These are phyloP conservation scores for Mrakia blollopis DNA, from an alignment of 768 basidiomycete species.

Conservation along the genomic window DNA sequence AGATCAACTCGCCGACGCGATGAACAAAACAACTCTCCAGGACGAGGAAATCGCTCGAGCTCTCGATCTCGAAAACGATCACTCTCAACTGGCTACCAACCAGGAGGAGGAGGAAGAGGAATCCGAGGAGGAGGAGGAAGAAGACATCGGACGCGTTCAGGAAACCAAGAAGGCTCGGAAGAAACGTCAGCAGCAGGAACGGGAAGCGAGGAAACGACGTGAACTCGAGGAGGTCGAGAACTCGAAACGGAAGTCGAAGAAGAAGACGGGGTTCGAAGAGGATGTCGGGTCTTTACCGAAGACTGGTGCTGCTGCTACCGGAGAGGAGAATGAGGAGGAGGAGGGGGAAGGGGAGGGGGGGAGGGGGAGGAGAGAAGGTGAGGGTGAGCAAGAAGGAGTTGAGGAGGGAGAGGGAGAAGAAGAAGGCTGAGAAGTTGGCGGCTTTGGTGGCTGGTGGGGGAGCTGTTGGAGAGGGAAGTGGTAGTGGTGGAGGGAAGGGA, in stretches of 20 bases:
- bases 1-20: slow-evolving; percentile 26
- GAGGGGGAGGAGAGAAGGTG: not conserved
- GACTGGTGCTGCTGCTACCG: not conserved
- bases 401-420: slow-evolving; percentile 58
- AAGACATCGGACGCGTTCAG: slow-evolving; percentile 16
- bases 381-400: slow-evolving; percentile 72
- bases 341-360: not conserved
- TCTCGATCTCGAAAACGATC: slow-evolving; percentile 25
- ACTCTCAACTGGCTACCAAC: not conserved
- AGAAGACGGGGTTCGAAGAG: not conserved
- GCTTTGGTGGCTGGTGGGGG: slow-evolving; percentile 20
- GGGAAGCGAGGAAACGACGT: slow-evolving; percentile 12
- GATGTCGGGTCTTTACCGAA: not conserved
- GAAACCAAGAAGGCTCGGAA: slow-evolving; percentile 32
- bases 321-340: not conserved
- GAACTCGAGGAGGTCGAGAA: not conserved
- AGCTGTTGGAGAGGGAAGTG: not conserved
- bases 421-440: slow-evolving; percentile 51
- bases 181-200: slow-evolving; percentile 20
- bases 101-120: slow-evolving; percentile 14
- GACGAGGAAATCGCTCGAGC: slow-evolving; percentile 23
- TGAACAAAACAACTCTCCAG: slow-evolving; percentile 24
- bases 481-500: not conserved
- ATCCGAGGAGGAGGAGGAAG: slow-evolving; percentile 4
- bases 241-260: not conserved